Percentiles rank a stretch among this genome's conserved stretches.
Evolutionary conservation across 2,329 filamentous ascomycete genomes (phyloP).

Genomic region (Trichophyton mentagrophytes): DNA sequence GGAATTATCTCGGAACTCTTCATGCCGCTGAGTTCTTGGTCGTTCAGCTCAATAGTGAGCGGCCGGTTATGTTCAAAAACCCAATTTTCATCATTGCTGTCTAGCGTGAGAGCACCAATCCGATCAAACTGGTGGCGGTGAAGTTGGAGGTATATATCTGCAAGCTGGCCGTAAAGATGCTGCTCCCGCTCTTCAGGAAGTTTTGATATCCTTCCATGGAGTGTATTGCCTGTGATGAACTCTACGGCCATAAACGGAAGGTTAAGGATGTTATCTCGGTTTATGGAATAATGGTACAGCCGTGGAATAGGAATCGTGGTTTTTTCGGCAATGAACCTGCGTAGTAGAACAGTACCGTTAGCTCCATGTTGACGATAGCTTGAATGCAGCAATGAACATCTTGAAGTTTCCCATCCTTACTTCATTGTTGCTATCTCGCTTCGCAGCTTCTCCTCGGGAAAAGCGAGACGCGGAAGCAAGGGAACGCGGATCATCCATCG

Average conservation of each 20-base stretch:
- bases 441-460: conserved; percentile 8
- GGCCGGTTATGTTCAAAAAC: conserved; percentile 6
- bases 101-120: conserved; percentile 6
- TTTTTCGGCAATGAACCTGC: conserved; percentile 12
- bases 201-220: not conserved
- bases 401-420: not conserved
- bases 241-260: conserved; percentile 9
- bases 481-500: conserved; percentile 10
- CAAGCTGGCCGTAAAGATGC: conserved; percentile 2
- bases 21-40: conserved; percentile 6
- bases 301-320: conserved; percentile 15
- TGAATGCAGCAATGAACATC: too few species aligned
- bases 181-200: not conserved
- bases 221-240: conserved; percentile 6
- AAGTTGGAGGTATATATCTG: conserved; percentile 6
- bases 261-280: conserved; percentile 7
- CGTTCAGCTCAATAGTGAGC: conserved; percentile 2
- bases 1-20: conserved; percentile 3
- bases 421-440: conserved; percentile 9
- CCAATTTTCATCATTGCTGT: conserved; percentile 7
- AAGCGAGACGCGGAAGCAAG: conserved; percentile 7
- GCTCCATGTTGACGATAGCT: too few species aligned
- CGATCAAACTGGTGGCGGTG: conserved; percentile 6
- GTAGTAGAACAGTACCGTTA: not conserved
- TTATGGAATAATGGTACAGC: conserved; percentile 6